Conservation (phyloP, 176 grass and related monocot genomes). For the Rhynchospora breviuscula region DNA sequence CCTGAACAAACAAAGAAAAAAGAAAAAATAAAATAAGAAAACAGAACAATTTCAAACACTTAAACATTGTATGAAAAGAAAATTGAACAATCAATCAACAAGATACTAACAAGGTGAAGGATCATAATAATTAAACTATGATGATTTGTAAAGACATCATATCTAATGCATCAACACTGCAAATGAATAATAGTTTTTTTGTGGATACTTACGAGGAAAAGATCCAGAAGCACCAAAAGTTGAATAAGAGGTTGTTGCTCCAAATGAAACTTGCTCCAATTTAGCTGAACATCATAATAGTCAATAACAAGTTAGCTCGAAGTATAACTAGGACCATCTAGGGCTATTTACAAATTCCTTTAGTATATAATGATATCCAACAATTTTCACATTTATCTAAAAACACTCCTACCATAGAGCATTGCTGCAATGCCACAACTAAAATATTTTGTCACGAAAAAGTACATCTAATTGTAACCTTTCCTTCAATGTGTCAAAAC, state of each 20-base stretch:
- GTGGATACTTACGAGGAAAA: background rate
- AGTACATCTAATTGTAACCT: background rate
- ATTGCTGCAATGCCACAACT: background rate
- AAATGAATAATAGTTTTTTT: background rate
- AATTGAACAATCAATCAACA: background rate
- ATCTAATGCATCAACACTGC: background rate
- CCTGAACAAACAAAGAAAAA: background rate
- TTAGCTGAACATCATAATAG: background rate
- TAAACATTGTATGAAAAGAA: background rate
- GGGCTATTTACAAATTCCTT: background rate
- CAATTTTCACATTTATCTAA: background rate
- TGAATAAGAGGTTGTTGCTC: background rate
- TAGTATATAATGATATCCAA: background rate
- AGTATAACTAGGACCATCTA: background rate
- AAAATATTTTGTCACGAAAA: background rate
- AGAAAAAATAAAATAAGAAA: background rate
- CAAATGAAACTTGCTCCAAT: background rate
- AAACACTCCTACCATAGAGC: background rate
- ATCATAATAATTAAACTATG: background rate
- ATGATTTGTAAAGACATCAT: background rate
- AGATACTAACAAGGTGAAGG: background rate
- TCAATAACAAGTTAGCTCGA: background rate
- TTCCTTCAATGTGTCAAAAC: background rate
- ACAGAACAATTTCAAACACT: background rate
- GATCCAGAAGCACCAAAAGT: constrained; percentile 6